Evolutionary conservation across 768 basidiomycete genomes (phyloP).

Genomic region (Hebeloma cylindrosporum): DNA sequence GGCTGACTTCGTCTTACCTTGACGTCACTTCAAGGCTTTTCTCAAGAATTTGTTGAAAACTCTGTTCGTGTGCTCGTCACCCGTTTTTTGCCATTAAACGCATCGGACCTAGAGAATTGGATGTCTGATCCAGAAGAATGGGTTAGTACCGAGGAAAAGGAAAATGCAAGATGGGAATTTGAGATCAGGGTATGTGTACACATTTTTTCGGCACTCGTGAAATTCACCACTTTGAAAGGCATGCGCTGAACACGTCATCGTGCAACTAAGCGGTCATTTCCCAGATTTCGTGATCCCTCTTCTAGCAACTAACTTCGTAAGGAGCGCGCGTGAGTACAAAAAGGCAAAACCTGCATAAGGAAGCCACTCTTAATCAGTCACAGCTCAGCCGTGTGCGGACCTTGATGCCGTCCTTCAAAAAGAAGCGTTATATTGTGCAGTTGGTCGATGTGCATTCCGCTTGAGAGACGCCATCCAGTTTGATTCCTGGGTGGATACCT

Average conservation of each 20-base stretch:
- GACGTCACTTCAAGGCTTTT: slow-evolving; percentile 45
- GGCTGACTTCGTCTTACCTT: slow-evolving; percentile 1
- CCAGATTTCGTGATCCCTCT: slow-evolving; percentile 66
- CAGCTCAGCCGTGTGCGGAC: slow-evolving; percentile 50
- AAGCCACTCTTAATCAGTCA: slow-evolving; percentile 2
- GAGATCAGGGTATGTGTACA: slow-evolving; percentile 74
- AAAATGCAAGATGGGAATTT: slow-evolving; percentile 91
- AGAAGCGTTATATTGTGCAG: slow-evolving; percentile 85
- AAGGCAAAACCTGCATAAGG: background rate
- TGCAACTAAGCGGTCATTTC: slow-evolving; percentile 75
- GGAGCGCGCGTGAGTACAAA: slow-evolving; percentile 53
- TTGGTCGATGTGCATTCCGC: slow-evolving; percentile 76
- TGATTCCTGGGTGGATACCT: slow-evolving; percentile 64
- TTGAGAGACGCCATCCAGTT: slow-evolving; percentile 68
- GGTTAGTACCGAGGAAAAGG: slow-evolving; percentile 86
- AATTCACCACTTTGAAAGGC: slow-evolving; percentile 49
- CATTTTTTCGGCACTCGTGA: background rate
- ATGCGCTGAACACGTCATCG: slow-evolving; percentile 89
- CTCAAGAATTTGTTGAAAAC: slow-evolving; percentile 69
- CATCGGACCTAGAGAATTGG: slow-evolving; percentile 82
- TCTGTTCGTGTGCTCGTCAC: slow-evolving; percentile 77
- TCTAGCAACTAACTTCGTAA: slow-evolving; percentile 57
- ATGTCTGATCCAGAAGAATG: slow-evolving; percentile 91
- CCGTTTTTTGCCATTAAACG: slow-evolving; percentile 81
- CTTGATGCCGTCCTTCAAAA: slow-evolving; percentile 69